Evolutionary conservation across 2,329 filamentous ascomycete genomes (phyloP), one percentile per base, ranked within the genome.

Genomic region (Aspergillus clavatus): DNA sequence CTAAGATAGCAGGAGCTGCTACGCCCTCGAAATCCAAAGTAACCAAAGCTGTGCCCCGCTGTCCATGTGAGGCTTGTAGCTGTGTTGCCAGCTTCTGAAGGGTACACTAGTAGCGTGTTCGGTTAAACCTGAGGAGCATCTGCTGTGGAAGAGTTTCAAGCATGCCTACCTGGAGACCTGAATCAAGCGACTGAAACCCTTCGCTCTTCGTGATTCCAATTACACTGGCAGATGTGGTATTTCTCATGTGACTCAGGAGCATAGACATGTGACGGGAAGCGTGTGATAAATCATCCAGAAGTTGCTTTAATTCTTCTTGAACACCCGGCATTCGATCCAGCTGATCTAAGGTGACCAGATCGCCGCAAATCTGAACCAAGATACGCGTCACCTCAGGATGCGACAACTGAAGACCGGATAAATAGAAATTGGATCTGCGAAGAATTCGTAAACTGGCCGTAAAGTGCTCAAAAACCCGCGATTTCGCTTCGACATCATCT

Each of bases 121-220:
- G 58, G 40, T 22, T 39, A 38, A 43, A 6, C 23, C 11, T 26
- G n/a, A 14, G 22, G 35, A 38, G 27, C 18, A 19, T 3, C 7
- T 11, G 7, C 39, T 33, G 2, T 27, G 23, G 26, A 10, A 23
- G 4, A 11, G 10, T 26, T 29, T 11, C 28, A 28, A 21, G 33
- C 21, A 24, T 35, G 41, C 35, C 55, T 58, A 70, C 68, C 59
- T 62, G 58, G 26, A 71, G 57, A 40, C 58, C 52, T 26, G 55
- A 42, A 16, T 66, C 61, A 28, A 65, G 50, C 2, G 40, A 40
- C 29, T 53, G 29, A 38, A 59, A 55, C 11, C 38, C 40, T 10
- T 44, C 36, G 22, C 54, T 48, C 18, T 53, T 46, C 14, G 53
- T 54, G 12, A 63, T 43, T 26, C 63, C 53, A 16, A 45, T 40